Evolutionary conservation across 106 monocot species (phyloP), one percentile per base, ranked within the genome.

Genomic region (Apostasia ramifera): DNA sequence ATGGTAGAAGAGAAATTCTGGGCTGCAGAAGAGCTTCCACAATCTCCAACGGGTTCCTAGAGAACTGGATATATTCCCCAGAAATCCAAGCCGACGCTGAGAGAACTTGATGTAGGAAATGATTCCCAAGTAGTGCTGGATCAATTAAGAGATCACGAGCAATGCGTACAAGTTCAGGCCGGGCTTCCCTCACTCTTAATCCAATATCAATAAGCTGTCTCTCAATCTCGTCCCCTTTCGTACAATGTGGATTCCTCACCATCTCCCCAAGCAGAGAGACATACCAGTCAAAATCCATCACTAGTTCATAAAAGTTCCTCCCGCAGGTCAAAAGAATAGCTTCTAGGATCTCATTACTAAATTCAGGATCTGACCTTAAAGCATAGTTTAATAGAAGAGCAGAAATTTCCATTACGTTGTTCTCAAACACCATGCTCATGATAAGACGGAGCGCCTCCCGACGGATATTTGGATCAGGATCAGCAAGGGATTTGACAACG

Each of bases 241-340:
- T 55, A 61, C 86, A 89, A 73, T 97, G 86, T 2, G 84, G 79
- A 43, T 80, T 84, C 76, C 92, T 77, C 6, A 82, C 74, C 77
- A 97, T 87, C 2, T 84, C 87, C 12, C 84, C 87, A 6, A 97
- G 92, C 3, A 97, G 71, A 3, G 73, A 79, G 4, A 92, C 84
- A 73, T 92, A 92, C 97, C 97, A 97, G 69, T 97, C 97, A 15
- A 97, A 92, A 81, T 97, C 97, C 45, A 75, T 44, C 9, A 97
- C 73, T 40, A 92, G 62, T 66, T 89, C 89, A 48, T 97, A 97
- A 6, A 81, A 74, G 56, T 97, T 82, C 65, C 81, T 74, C 14
- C 84, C 66, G 60, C 92, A 89, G 6, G 84, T 67, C 4, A 65
- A 46, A 3, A 97, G 82, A 38, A 97, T 74, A 6, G 86, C 70